Conservation (phyloP, 2,329 filamentous ascomycete species). For the Sporothrix sp. region DNA sequence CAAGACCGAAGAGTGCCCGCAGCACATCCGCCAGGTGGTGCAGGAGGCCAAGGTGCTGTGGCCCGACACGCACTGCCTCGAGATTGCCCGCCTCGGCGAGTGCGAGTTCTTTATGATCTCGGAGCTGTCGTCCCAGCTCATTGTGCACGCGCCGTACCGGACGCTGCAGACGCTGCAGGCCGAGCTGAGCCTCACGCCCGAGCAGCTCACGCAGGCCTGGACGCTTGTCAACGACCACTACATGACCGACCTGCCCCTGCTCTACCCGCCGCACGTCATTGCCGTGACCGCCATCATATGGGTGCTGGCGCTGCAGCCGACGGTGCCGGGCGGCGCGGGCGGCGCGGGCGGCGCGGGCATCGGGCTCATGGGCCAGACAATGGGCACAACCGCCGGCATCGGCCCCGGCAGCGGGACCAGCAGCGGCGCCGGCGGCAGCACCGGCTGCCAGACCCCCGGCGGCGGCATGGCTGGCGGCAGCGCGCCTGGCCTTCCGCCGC, state of each 20-base stretch:
- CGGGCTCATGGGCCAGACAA: slow-evolving; percentile 4
- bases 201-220: slow-evolving; percentile 69
- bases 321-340: neutral
- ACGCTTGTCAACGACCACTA: slow-evolving; percentile 87
- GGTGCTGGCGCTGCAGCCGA: slow-evolving; percentile 69
- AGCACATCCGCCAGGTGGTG: slow-evolving; percentile 87
- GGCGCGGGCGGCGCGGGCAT: slow-evolving; percentile 9
- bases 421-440: slow-evolving; percentile 1
- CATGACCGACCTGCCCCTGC: slow-evolving; percentile 79
- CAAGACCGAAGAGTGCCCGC: slow-evolving; percentile 96
- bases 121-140: slow-evolving; percentile 81
- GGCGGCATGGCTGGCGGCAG: neutral
- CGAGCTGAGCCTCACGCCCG: slow-evolving; percentile 61
- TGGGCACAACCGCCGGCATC: no score
- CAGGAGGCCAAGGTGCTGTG: slow-evolving; percentile 78
- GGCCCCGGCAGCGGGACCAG: neutral
- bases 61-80: slow-evolving; percentile 64
- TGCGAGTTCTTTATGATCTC: slow-evolving; percentile 90
- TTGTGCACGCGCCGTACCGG: slow-evolving; percentile 84
- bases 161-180: slow-evolving; percentile 62
- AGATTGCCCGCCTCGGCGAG: slow-evolving; percentile 79
- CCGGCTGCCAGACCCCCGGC: neutral
- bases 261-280: slow-evolving; percentile 77
- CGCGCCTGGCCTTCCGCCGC: neutral
- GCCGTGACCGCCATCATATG: slow-evolving; percentile 81